These are phyloP conservation scores for Thymus mandschuricus DNA, from an alignment of 257 asterid species.

Conservation along the genomic window DNA sequence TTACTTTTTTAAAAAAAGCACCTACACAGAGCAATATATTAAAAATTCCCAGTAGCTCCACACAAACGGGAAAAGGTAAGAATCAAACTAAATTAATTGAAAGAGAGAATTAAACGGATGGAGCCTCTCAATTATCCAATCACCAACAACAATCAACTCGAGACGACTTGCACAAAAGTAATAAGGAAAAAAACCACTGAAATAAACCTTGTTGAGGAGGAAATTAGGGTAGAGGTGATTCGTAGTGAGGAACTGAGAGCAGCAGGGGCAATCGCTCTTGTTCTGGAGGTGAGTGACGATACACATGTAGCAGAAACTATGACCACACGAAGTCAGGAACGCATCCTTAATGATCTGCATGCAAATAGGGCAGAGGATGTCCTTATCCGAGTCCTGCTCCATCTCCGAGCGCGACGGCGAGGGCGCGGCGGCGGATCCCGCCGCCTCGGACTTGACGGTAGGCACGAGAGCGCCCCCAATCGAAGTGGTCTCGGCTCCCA, in stretches of 20 bases:
- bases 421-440: constrained; percentile 35
- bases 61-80: not conserved
- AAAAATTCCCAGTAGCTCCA: not conserved
- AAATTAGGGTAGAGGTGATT: constrained; percentile 80
- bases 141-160: not conserved
- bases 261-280: constrained; percentile 91
- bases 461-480: constrained; percentile 69
- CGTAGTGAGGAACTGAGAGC: constrained; percentile 75
- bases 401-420: constrained; percentile 11
- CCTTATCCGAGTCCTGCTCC: constrained; percentile 60
- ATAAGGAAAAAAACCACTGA: not conserved
- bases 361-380: constrained; percentile 89
- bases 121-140: constrained; percentile 4
- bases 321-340: constrained; percentile 84
- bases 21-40: not conserved
- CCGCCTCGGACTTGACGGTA: constrained; percentile 49
- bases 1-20: not conserved
- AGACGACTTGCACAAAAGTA: not conserved
- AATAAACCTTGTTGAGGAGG: constrained; percentile 78
- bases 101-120: not conserved
- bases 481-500: constrained; percentile 49
- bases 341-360: constrained; percentile 92
- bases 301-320: constrained; percentile 91
- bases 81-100: not conserved
- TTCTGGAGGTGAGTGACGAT: constrained; percentile 81